These are phyloP conservation scores for Parachlorella kessleri DNA, from an alignment of 139 green algal genomes.

Conservation along the genomic window DNA sequence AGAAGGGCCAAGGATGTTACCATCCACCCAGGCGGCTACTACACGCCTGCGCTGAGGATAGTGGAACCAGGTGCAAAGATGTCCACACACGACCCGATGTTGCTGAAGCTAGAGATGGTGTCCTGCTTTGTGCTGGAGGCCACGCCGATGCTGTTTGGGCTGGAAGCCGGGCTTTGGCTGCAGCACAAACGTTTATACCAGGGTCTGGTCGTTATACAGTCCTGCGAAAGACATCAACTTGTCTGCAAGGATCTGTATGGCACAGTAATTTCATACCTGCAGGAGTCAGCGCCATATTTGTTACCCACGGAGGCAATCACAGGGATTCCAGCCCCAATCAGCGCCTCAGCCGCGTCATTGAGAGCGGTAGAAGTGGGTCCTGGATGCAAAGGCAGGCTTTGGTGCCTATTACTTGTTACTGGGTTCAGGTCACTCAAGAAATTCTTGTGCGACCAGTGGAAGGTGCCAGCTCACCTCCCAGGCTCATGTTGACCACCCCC, in stretches of 20 bases:
- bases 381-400: neutral
- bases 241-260: no score
- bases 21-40: no score
- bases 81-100: conserved; percentile 70
- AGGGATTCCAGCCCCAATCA: conserved; percentile 17
- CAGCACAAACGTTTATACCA: no score
- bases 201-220: no score
- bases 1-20: no score
- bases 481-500: conserved; percentile 65
- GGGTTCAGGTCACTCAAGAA: no score
- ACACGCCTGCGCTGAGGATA: neutral
- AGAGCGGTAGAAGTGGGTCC: conserved; percentile 39
- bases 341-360: conserved; percentile 53
- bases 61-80: conserved; percentile 62
- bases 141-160: conserved; percentile 51
- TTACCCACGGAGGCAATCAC: conserved; percentile 59
- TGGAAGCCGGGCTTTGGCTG: conserved; percentile 52
- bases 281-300: conserved; percentile 40
- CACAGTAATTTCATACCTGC: no score
- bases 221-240: no score
- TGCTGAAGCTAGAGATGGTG: conserved; percentile 60
- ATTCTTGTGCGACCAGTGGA: no score
- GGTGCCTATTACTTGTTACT: neutral
- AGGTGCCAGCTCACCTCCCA: conserved; percentile 49
- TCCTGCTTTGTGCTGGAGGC: conserved; percentile 39